Percentiles rank a stretch among this genome's conserved stretches.
These are phyloP conservation scores for Thamnidium elegans DNA, from an alignment of 192 early-diverging fungal genomes.

Conservation along the genomic window DNA sequence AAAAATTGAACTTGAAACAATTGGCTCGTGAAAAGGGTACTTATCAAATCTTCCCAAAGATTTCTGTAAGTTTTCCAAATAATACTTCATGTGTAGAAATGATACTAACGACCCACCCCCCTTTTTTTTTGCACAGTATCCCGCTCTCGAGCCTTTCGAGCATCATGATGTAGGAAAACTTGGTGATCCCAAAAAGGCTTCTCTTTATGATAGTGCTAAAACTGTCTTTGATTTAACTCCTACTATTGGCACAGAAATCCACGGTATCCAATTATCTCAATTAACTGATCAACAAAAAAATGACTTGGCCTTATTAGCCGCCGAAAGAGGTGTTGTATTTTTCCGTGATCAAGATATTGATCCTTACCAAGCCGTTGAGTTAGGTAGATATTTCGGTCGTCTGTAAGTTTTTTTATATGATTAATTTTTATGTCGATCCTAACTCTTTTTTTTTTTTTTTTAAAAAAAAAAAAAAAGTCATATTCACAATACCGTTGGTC, in stretches of 20 bases:
- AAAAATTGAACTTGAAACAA: constrained; percentile 13
- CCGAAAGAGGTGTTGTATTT: constrained; percentile 67
- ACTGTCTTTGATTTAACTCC: constrained; percentile 57
- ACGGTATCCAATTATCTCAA: constrained; percentile 53
- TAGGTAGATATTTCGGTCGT: constrained; percentile 48
- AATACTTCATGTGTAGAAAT: not conserved
- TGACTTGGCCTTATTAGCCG: constrained; percentile 59
- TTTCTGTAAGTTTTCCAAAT: not conserved
- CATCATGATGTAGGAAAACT: constrained; percentile 33
- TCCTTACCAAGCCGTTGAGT: constrained; percentile 50
- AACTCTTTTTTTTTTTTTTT: constrained; percentile 13
- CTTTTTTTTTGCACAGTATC: constrained; percentile 16
- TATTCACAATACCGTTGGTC: constrained; percentile 26
- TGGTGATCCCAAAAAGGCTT: constrained; percentile 54
- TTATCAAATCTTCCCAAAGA: constrained; percentile 2
- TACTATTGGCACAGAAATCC: constrained; percentile 65
- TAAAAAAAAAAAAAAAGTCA: constrained; percentile 17
- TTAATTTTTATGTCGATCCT: not conserved
- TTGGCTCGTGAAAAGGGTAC: not conserved
- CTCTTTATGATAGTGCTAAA: constrained; percentile 51
- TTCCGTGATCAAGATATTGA: constrained; percentile 66
- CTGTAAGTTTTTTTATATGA: constrained; percentile 16
- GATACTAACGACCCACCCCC: not conserved
- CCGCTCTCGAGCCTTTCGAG: constrained; percentile 23
- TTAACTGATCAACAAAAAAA: constrained; percentile 59